Base-by-base conservation (phyloP, 2,329 filamentous ascomycete species). In the Madurella fahalii region DNA sequence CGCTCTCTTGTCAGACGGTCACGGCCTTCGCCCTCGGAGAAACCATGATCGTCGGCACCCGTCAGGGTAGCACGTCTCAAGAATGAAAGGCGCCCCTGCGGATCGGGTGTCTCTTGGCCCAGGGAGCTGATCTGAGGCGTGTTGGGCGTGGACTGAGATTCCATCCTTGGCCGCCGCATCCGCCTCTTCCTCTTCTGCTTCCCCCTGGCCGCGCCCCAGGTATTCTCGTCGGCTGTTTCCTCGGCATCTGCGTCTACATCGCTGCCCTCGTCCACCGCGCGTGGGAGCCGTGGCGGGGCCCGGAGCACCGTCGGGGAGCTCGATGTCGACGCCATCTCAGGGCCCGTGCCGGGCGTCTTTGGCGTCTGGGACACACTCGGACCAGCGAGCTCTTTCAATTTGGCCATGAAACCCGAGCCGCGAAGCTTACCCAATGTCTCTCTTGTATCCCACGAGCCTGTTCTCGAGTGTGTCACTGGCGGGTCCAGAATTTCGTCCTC, bases 221-320 rank as follows among this genome's bases (percentile, higher is more conserved):
- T 64, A 16, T 78, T 79, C 66, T 96, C 92, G 50, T 91, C 90
- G 0, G 85, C 89, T 43, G 90, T 95, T 67, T 94, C 90, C 67
- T 95, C 92, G 1, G 86, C 89, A 68, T 94, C 90, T 1, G 87
- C 85, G 65, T 88, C 86, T 13, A 78, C 83, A 68, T 92, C 89
- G 67, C 84, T 89, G 17, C 82, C 84, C 58, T 79, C 80, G 56
- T 81, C 79, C 25, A 74, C 74, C 42, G 76, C 56, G 11, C 60
- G 61, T 12, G 61, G 56, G n/a, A 57, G 50, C n/a, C 65, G 64
- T n/a, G 58, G 61, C 31, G 74, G 72, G 18, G 70, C 64, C 40
- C 78, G 74, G 2, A 71, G 65, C 7, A 70, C 64, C 1, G 73
- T 74, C 2, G 83, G 80, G 11, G 81, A 81, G 59, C 69, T 77